Conservation (phyloP, 805 yeast genomes). For the Saitoella complicata region DNA sequence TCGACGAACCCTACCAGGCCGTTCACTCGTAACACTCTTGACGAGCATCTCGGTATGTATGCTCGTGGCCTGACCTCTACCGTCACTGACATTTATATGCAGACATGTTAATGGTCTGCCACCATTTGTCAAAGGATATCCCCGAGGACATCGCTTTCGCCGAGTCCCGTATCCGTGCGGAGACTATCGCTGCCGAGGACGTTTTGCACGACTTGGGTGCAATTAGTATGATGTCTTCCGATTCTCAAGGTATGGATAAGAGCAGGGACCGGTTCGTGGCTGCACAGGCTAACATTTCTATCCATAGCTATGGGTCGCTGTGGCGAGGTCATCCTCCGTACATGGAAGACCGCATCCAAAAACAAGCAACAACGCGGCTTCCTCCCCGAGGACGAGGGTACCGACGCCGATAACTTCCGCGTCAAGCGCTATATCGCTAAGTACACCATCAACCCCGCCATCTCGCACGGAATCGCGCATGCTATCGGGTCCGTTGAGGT, state of each 20-base stretch:
- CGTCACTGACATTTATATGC: background rate
- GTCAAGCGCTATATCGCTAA: slow-evolving; percentile 3
- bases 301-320: slow-evolving; percentile 1
- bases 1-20: slow-evolving; percentile 3
- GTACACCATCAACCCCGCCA: slow-evolving; percentile 3
- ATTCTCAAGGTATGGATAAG: background rate
- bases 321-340: slow-evolving; percentile 2
- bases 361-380: slow-evolving; percentile 1
- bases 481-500: slow-evolving; percentile 1
- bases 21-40: slow-evolving; percentile 1
- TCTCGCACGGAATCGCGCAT: background rate
- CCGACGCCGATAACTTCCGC: slow-evolving; percentile 2
- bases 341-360: slow-evolving; percentile 4
- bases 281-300: too few species aligned
- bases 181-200: slow-evolving; percentile 4
- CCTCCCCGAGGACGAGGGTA: slow-evolving; percentile 2
- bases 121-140: slow-evolving; percentile 1
- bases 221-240: slow-evolving; percentile 3
- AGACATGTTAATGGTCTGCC: slow-evolving; percentile 4
- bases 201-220: slow-evolving; percentile 4
- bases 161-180: slow-evolving; percentile 4
- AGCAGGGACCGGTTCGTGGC: too few species aligned
- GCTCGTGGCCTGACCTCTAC: too few species aligned
- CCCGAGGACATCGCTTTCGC: slow-evolving; percentile 4
- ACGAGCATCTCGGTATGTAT: slow-evolving; percentile 1